Percentiles rank a stretch among this genome's conserved stretches.
Evolutionary conservation across 2,329 filamentous ascomycete genomes (phyloP).

Genomic region (Aspergillus piperis): DNA sequence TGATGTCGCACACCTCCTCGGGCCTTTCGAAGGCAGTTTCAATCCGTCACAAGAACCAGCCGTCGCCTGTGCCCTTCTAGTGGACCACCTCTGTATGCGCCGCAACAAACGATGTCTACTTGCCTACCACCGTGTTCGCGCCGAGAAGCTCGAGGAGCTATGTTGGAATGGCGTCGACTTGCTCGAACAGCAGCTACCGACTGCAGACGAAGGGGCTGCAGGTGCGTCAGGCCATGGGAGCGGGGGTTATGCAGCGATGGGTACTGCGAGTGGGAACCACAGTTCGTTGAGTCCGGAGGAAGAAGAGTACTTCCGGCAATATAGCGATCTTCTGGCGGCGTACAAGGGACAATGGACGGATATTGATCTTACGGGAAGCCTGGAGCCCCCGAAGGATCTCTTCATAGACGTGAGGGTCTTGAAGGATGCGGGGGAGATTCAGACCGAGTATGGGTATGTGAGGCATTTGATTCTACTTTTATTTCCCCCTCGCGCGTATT

Average conservation of each 20-base stretch:
- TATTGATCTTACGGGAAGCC: slow-evolving; percentile 87
- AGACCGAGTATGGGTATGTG: slow-evolving; percentile 94
- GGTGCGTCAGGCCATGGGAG: slow-evolving; percentile 17
- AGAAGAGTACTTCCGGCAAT: slow-evolving; percentile 91
- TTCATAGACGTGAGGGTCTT: slow-evolving; percentile 96
- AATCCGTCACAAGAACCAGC: slow-evolving; percentile 80
- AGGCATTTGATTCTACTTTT: background rate
- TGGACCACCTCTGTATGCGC: slow-evolving; percentile 92
- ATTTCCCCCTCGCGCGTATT: background rate
- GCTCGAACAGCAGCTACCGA: slow-evolving; percentile 65
- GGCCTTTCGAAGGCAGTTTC: slow-evolving; percentile 81
- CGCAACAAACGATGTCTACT: slow-evolving; percentile 94
- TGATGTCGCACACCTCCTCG: slow-evolving; percentile 76
- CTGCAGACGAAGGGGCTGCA: slow-evolving; percentile 43
- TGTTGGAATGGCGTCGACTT: slow-evolving; percentile 90
- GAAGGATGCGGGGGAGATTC: slow-evolving; percentile 96
- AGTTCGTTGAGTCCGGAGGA: slow-evolving; percentile 92
- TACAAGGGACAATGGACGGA: slow-evolving; percentile 99
- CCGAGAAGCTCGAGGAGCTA: slow-evolving; percentile 88
- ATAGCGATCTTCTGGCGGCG: slow-evolving; percentile 86
- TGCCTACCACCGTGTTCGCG: slow-evolving; percentile 87
- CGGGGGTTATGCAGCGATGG: slow-evolving; percentile 32
- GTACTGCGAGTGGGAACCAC: slow-evolving; percentile 50
- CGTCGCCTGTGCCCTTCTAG: slow-evolving; percentile 82
- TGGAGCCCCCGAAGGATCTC: slow-evolving; percentile 91